Evolutionary conservation across 805 yeast species (phyloP).

Genomic region (Saccharomyces eubayanus): DNA sequence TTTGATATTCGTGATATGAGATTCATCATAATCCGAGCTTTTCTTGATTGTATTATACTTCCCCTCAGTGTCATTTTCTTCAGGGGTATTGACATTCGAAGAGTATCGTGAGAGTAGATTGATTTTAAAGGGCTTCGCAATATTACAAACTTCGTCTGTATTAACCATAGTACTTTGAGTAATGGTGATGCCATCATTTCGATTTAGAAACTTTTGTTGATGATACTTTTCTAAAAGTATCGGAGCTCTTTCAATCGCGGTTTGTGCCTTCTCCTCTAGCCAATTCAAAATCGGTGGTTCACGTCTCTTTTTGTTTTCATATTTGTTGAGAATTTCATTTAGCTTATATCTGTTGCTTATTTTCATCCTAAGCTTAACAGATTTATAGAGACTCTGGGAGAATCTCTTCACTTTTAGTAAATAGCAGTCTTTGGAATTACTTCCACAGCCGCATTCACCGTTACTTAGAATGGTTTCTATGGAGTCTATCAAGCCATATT

Average conservation of each 20-base stretch:
- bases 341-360: conserved; percentile 31
- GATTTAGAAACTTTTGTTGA: background rate
- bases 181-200: background rate
- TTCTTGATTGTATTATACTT: conserved; percentile 2
- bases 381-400: conserved; percentile 49
- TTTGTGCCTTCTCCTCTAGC: conserved; percentile 9
- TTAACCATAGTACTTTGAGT: background rate
- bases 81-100: background rate
- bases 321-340: conserved; percentile 30
- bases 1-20: conserved; percentile 15
- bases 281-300: conserved; percentile 22
- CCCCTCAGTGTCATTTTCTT: background rate
- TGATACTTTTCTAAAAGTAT: conserved; percentile 8
- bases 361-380: conserved; percentile 36
- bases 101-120: background rate
- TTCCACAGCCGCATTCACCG: conserved; percentile 52
- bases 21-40: conserved; percentile 19
- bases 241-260: conserved; percentile 17
- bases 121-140: conserved; percentile 1
- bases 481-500: conserved; percentile 48
- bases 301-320: conserved; percentile 19
- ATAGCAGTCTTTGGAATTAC: conserved; percentile 43
- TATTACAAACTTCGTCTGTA: background rate
- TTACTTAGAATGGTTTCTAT: conserved; percentile 54
- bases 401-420: conserved; percentile 54